Percentiles rank a stretch among this genome's conserved stretches.
These are phyloP conservation scores for Paramecium tetraurelia DNA, from an alignment of 73 alveolate genomes.

Conservation along the genomic window DNA sequence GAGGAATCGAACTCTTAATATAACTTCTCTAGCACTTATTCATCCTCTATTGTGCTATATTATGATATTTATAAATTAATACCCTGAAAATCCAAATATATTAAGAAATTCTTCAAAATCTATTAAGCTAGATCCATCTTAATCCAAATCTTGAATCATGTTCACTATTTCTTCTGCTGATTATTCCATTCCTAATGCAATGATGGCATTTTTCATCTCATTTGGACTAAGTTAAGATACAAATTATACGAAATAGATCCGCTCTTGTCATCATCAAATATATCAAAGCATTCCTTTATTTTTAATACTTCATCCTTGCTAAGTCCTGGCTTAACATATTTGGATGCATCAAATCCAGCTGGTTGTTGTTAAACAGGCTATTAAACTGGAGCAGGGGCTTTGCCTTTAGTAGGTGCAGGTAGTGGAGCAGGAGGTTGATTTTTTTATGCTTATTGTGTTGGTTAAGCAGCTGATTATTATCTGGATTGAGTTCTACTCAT, in stretches of 20 bases:
- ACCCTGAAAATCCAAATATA: constrained; percentile 61
- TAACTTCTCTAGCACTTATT: constrained; percentile 42
- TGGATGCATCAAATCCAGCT: constrained; percentile 66
- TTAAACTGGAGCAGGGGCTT: constrained; percentile 37
- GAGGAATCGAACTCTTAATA: constrained; percentile 51
- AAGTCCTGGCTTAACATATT: constrained; percentile 68
- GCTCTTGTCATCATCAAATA: constrained; percentile 77
- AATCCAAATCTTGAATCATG: constrained; percentile 49
- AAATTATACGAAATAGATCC: constrained; percentile 62
- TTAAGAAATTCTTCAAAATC: constrained; percentile 58
- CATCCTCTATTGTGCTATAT: constrained; percentile 35
- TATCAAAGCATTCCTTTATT: constrained; percentile 78
- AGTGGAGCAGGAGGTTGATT: background rate
- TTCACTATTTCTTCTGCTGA: constrained; percentile 57
- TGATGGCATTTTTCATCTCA: constrained; percentile 57
- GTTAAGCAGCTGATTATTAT: background rate
- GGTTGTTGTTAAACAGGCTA: background rate
- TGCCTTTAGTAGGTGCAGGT: background rate
- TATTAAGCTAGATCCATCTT: constrained; percentile 23
- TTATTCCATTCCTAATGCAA: constrained; percentile 39
- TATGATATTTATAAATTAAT: background rate
- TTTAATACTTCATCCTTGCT: constrained; percentile 72
- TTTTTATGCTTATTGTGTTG: background rate
- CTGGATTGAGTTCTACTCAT: constrained; percentile 14
- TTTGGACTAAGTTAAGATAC: background rate